phyloP scores from a whole-genome alignment of 306 rosid species.

The Ziziphus jujuba region DNA sequence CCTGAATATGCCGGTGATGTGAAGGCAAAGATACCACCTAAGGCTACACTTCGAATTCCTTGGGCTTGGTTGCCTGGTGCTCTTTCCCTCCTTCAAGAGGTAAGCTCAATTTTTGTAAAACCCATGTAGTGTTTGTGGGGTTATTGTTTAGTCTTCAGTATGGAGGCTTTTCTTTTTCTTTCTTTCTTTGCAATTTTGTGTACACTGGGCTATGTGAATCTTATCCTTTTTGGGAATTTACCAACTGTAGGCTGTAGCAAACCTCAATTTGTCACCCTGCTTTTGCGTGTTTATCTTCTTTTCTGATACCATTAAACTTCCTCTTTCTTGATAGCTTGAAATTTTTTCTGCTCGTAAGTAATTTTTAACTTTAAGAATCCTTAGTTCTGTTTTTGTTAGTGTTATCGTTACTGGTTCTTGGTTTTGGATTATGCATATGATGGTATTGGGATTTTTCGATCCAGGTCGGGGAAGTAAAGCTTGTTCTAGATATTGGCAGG shows the following conservation, averaged over 20 bases:
- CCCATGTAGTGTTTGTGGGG: neutral
- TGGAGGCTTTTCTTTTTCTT: neutral
- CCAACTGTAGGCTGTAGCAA: neutral
- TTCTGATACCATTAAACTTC: neutral
- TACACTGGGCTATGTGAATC: neutral
- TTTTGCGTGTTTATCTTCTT: constrained; percentile 11
- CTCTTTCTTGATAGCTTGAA: neutral
- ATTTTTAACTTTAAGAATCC: neutral
- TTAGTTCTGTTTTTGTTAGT: neutral
- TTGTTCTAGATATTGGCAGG: constrained; percentile 73
- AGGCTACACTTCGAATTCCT: constrained; percentile 72
- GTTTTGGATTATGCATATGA: constrained; percentile 9
- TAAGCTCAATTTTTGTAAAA: constrained; percentile 22
- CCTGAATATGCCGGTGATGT: constrained; percentile 86
- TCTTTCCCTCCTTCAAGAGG: constrained; percentile 98
- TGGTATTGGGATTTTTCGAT: constrained; percentile 23
- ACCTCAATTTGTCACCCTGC: constrained; percentile 7
- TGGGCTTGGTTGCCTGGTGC: constrained; percentile 94
- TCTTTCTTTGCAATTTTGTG: neutral
- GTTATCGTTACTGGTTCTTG: neutral
- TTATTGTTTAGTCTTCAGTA: neutral
- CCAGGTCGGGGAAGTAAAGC: constrained; percentile 88
- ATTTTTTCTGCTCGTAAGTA: neutral
- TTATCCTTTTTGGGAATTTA: constrained; percentile 8
- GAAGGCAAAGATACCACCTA: constrained; percentile 82